Evolutionary conservation across 805 yeast genomes (phyloP), one percentile per base, ranked within the genome.

Genomic region (Cyberlindnera maclurae): DNA sequence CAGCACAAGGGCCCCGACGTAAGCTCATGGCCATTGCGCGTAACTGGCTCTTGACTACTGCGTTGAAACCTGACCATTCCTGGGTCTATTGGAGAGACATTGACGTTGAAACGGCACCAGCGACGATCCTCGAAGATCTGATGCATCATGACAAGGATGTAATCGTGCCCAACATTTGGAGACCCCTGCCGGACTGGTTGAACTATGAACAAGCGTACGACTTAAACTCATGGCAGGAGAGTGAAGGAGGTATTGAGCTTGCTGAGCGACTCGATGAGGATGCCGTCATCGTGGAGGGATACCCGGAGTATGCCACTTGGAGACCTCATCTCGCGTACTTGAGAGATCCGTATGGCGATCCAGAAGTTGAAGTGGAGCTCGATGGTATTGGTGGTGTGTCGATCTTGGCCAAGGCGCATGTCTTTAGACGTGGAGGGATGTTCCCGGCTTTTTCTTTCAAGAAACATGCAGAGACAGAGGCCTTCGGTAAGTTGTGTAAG

Each of bases 341-440:
- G 58, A 71, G 97, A 50, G 97, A 89, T 54, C 96, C 96, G 3
- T 80, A 84, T 54, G 98, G 97, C 17, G 94, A 88, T 61, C 90
- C 94, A 5, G 90, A 85, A 56, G 90, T 82, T 32, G 95, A 87
- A 57, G 82, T 90, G 82, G 89, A 82, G 41, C 68, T 90, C 45
- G 97, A 90, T 61, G 98, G 98, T 38, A 88, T 90, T 51, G 98
- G 98, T 18, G 98, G 97, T 48, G 98, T 90, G 32, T 86, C 96
- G 1, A 88, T 93, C 47, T 68, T 90, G 49, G 73, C 95, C 32
- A 85, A 83, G 59, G 97, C 96, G 3, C 66, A 69, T 34, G 96
- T 90, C 3, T 90, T 90, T 68, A 71, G 87, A 47, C 65, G 73
- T 18, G 98, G 98, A 11, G 80, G 94, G 3, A 94, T 87, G 64